phyloP scores from a whole-genome alignment of 768 basidiomycete genomes.

The Trametes coccinea region DNA sequence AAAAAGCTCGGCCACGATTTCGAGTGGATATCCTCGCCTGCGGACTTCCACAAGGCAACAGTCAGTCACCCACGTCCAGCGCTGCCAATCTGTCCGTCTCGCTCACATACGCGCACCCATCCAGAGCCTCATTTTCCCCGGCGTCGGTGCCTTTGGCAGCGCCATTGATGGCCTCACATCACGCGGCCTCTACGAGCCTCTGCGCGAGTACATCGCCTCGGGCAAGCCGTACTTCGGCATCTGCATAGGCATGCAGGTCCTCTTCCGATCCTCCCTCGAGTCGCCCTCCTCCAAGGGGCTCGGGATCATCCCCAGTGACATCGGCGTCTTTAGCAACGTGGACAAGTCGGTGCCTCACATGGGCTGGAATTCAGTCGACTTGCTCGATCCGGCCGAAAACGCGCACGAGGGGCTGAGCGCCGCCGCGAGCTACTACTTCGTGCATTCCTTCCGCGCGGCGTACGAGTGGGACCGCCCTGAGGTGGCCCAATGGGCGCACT shows the following conservation, averaged over 20 bases:
- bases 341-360: constrained; percentile 96
- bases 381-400: constrained; percentile 45
- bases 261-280: constrained; percentile 87
- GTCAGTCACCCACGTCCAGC: constrained; percentile 42
- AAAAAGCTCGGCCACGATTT: constrained; percentile 81
- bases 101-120: constrained; percentile 19
- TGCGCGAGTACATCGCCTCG: constrained; percentile 78
- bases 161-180: constrained; percentile 76
- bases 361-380: constrained; percentile 88
- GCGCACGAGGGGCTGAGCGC: constrained; percentile 49
- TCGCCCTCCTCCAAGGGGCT: constrained; percentile 69
- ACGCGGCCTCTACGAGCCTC: constrained; percentile 76
- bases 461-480: constrained; percentile 62
- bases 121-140: constrained; percentile 94
- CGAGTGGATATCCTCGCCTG: constrained; percentile 79
- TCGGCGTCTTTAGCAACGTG: constrained; percentile 65
- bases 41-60: constrained; percentile 85
- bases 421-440: constrained; percentile 88
- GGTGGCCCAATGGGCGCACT: constrained; percentile 75
- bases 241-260: constrained; percentile 97
- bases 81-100: constrained; percentile 11
- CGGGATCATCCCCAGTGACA: constrained; percentile 79
- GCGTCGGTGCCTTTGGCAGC: constrained; percentile 90
- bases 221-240: constrained; percentile 96
- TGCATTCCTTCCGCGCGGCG: constrained; percentile 90